Conservation (phyloP, 306 rosid species). For the Datisca glomerata region DNA sequence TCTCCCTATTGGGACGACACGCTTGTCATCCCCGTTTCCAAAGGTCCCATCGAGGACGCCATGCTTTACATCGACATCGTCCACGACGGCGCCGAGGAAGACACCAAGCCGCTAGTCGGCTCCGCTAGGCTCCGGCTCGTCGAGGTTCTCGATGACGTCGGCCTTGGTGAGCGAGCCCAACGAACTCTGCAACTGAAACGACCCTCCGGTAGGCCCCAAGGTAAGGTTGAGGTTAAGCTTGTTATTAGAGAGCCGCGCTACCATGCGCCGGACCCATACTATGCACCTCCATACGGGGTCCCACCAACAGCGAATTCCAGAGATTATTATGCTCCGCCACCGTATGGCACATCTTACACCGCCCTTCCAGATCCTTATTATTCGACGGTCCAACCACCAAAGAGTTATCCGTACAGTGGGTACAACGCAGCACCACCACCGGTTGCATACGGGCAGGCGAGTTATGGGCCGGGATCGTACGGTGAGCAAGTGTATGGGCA, state of each 20-base stretch:
- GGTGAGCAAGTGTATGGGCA: conserved; percentile 11
- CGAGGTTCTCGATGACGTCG: conserved; percentile 39
- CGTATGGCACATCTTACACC: conserved; percentile 5
- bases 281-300: conserved; percentile 52
- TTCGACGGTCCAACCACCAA: conserved; percentile 19
- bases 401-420: conserved; percentile 20
- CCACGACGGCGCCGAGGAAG: conserved; percentile 50
- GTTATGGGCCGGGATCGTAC: conserved; percentile 21
- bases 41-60: conserved; percentile 37
- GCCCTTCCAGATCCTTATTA: conserved; percentile 32
- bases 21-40: conserved; percentile 36
- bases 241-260: conserved; percentile 29
- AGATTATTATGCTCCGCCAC: conserved; percentile 24
- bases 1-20: conserved; percentile 63
- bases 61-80: conserved; percentile 53
- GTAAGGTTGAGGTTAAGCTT: conserved; percentile 50
- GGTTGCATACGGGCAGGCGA: conserved; percentile 25
- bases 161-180: conserved; percentile 25
- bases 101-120: conserved; percentile 70
- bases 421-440: conserved; percentile 14
- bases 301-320: conserved; percentile 30
- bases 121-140: conserved; percentile 43
- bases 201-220: conserved; percentile 79
- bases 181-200: conserved; percentile 45
- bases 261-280: conserved; percentile 26